These are phyloP conservation scores for Crotalaria pallida DNA, from an alignment of 306 rosid genomes.

Conservation along the genomic window DNA sequence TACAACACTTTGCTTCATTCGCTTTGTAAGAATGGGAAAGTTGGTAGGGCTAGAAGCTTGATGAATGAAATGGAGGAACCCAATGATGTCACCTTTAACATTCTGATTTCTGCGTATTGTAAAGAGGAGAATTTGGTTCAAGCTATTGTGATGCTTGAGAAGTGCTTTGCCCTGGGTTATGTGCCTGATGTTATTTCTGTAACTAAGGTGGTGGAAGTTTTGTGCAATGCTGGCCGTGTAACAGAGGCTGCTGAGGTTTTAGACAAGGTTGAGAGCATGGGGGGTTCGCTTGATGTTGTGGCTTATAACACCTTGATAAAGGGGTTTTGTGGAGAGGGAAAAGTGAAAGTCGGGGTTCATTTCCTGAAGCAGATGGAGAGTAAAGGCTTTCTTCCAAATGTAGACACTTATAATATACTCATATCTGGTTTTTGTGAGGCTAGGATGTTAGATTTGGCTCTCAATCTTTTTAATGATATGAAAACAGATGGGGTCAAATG, in stretches of 20 bases:
- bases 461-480: conserved; percentile 72
- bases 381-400: conserved; percentile 70
- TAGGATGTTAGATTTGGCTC: conserved; percentile 52
- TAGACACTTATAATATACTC: conserved; percentile 56
- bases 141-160: conserved; percentile 61
- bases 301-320: conserved; percentile 70
- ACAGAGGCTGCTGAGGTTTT: conserved; percentile 57
- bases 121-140: conserved; percentile 64
- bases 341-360: conserved; percentile 52
- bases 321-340: conserved; percentile 57
- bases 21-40: conserved; percentile 68
- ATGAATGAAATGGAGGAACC: conserved; percentile 59
- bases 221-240: conserved; percentile 54
- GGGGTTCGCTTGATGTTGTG: conserved; percentile 53
- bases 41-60: conserved; percentile 81
- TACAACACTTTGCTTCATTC: conserved; percentile 73
- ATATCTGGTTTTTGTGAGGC: conserved; percentile 49
- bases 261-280: conserved; percentile 58
- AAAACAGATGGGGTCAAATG: conserved; percentile 53
- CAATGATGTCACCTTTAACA: conserved; percentile 59
- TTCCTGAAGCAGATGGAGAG: conserved; percentile 68
- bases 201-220: conserved; percentile 59
- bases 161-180: conserved; percentile 51
- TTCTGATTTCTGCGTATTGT: conserved; percentile 60
- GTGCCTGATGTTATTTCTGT: conserved; percentile 57